Evolutionary conservation across 1,284 basidiomycete species (phyloP).

Genomic region (Irpex rosettiformis): DNA sequence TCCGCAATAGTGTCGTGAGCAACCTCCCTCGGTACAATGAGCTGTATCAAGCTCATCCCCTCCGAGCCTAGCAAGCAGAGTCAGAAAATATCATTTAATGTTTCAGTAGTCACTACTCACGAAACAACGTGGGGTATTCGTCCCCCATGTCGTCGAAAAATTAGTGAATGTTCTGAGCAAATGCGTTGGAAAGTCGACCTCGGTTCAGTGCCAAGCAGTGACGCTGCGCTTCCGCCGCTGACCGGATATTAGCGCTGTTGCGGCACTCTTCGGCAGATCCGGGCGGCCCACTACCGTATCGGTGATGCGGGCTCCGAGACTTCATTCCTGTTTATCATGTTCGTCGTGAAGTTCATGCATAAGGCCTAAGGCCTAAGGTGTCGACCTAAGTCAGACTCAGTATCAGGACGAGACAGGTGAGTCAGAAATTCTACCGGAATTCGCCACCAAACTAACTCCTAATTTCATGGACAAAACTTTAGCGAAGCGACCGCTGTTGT

Average conservation of each 20-base stretch:
- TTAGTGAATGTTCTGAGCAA: background rate
- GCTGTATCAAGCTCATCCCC: constrained; percentile 96
- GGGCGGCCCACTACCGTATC: no score
- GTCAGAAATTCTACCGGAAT: no score
- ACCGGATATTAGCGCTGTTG: background rate
- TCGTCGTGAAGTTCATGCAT: no score
- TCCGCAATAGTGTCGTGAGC: constrained; percentile 96
- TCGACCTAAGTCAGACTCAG: no score
- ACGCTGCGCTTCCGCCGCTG: background rate
- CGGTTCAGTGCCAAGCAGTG: background rate
- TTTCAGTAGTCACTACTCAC: constrained; percentile 42
- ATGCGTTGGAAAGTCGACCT: background rate
- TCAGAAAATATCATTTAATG: background rate
- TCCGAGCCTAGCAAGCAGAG: constrained; percentile 68
- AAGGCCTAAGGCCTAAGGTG: no score
- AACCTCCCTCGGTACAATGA: constrained; percentile 97
- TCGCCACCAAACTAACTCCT: no score
- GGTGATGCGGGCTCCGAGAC: no score
- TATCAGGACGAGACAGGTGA: no score
- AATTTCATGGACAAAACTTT: no score
- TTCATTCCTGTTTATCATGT: no score
- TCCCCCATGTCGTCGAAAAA: constrained; percentile 48
- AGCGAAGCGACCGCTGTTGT: no score
- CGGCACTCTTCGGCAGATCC: no score
- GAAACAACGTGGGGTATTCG: constrained; percentile 83